Evolutionary conservation across 768 basidiomycete genomes (phyloP).

Genomic region (Tricholoma sp.): DNA sequence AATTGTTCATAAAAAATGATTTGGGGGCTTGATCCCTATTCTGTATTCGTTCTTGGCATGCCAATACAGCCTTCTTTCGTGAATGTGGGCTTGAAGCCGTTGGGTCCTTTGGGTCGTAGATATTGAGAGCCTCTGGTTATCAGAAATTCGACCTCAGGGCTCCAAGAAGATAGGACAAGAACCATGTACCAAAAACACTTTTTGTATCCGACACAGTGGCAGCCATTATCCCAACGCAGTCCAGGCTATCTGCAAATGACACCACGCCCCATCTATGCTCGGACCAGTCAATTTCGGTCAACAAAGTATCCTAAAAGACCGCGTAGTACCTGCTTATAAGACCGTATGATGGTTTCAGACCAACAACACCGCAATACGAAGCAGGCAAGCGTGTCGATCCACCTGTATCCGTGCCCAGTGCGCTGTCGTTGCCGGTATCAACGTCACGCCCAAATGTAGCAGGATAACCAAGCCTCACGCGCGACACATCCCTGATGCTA

Average conservation of each 20-base stretch:
- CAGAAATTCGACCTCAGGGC: neutral
- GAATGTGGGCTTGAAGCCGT: conserved; percentile 53
- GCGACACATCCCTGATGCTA: conserved; percentile 77
- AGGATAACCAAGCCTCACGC: conserved; percentile 47
- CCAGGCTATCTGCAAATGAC: conserved; percentile 91
- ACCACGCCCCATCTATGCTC: conserved; percentile 77
- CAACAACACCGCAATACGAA: conserved; percentile 88
- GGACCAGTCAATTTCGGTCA: no score
- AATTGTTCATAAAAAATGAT: conserved; percentile 32
- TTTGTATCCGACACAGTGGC: conserved; percentile 42
- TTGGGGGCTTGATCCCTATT: neutral
- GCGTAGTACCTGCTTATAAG: conserved; percentile 69
- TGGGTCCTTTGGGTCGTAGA: conserved; percentile 67
- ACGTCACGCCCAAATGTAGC: neutral
- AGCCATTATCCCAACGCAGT: conserved; percentile 86
- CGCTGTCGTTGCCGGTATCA: conserved; percentile 40
- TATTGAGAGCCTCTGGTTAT: conserved; percentile 39
- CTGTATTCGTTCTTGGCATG: conserved; percentile 11
- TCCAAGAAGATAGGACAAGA: neutral
- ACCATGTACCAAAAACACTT: conserved; percentile 53
- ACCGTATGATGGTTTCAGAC: conserved; percentile 94
- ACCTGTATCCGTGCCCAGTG: conserved; percentile 92
- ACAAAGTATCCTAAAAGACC: neutral
- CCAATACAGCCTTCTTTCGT: conserved; percentile 17
- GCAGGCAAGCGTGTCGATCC: conserved; percentile 93